Percentiles rank a stretch among this genome's conserved stretches.
Conservation (phyloP, 768 basidiomycete species). For the Psilocybe cubensis region DNA sequence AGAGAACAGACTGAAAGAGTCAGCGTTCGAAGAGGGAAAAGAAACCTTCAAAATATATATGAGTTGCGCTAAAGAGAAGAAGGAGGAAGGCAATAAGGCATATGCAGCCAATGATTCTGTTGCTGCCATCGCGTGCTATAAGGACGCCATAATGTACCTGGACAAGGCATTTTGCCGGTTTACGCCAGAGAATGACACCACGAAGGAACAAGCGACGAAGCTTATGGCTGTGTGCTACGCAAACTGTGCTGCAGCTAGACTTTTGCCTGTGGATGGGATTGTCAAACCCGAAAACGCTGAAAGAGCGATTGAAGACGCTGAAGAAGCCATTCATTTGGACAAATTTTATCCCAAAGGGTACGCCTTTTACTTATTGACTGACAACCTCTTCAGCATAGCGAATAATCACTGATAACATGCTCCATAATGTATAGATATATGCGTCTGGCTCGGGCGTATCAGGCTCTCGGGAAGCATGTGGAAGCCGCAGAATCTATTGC, state of each 20-base stretch:
- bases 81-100: constrained; percentile 5
- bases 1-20: constrained; percentile 4
- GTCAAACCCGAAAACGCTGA: not conserved
- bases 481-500: constrained; percentile 18
- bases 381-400: too few relatives aligned
- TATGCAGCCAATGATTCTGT: not conserved
- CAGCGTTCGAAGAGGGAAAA: constrained; percentile 8
- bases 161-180: not conserved
- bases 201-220: not conserved
- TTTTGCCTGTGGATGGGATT: not conserved
- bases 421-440: constrained; percentile 17
- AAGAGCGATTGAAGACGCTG: not conserved
- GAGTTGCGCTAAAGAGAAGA: not conserved
- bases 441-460: constrained; percentile 17
- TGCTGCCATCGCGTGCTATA: not conserved
- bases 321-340: not conserved
- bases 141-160: constrained; percentile 1
- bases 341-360: constrained; percentile 5
- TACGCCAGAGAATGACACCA: not conserved
- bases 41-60: constrained; percentile 7
- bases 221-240: not conserved
- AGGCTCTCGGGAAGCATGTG: constrained; percentile 12
- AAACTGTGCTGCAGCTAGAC: constrained; percentile 5
- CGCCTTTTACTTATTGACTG: constrained; percentile 1
- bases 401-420: too few relatives aligned